Conservation (phyloP, 2,329 filamentous ascomycete genomes). For the Sclerotinia minor region DNA sequence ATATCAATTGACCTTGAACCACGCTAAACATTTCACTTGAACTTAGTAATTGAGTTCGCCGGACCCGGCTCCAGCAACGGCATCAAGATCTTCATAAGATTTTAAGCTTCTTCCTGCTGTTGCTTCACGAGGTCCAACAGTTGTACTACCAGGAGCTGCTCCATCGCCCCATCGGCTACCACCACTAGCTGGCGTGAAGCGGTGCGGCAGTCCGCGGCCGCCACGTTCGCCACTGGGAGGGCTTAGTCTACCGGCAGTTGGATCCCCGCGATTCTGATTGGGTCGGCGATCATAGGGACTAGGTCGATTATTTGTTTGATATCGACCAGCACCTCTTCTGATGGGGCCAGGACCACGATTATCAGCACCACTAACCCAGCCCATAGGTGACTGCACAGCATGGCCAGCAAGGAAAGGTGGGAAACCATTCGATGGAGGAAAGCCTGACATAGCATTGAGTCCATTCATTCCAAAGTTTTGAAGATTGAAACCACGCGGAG, state of each 20-base stretch:
- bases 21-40: background rate
- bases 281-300: slow-evolving; percentile 73
- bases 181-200: slow-evolving; percentile 48
- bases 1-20: background rate
- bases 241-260: slow-evolving; percentile 50
- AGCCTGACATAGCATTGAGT: slow-evolving; percentile 58
- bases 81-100: slow-evolving; percentile 97
- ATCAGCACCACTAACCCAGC: slow-evolving; percentile 52
- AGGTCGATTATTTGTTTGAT: slow-evolving; percentile 60
- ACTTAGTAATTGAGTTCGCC: slow-evolving; percentile 85
- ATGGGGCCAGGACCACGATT: slow-evolving; percentile 65
- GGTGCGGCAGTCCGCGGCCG: slow-evolving; percentile 47
- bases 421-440: slow-evolving; percentile 52
- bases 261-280: slow-evolving; percentile 50
- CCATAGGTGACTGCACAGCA: slow-evolving; percentile 45
- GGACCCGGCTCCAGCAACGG: slow-evolving; percentile 69
- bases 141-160: slow-evolving; percentile 65
- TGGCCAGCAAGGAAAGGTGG: slow-evolving; percentile 55
- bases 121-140: slow-evolving; percentile 84
- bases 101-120: slow-evolving; percentile 90
- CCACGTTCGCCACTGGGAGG: slow-evolving; percentile 44
- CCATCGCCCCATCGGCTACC: slow-evolving; percentile 70
- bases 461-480: slow-evolving; percentile 65
- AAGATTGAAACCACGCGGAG: slow-evolving; percentile 88
- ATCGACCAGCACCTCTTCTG: slow-evolving; percentile 65